Conservation (phyloP, 139 green algal genomes). For the Spirogloea muscicola region DNA sequence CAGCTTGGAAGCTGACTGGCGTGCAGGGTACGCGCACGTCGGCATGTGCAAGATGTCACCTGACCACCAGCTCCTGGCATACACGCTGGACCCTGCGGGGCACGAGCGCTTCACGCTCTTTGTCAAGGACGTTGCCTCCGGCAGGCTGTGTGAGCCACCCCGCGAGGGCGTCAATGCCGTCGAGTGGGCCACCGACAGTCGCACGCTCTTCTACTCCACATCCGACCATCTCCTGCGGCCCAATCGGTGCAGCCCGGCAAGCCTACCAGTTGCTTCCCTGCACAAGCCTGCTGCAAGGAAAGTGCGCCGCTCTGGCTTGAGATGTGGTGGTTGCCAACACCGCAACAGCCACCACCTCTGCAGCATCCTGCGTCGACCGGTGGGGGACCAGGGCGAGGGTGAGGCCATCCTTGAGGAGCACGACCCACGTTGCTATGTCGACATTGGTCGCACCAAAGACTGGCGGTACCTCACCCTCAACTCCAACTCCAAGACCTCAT, state of each 20-base stretch:
- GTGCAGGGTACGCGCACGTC: conserved; percentile 34
- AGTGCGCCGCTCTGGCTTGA: too few species aligned
- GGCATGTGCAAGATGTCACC: conserved; percentile 18
- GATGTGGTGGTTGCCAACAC: too few species aligned
- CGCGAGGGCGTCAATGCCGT: neutral
- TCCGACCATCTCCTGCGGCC: conserved; percentile 8
- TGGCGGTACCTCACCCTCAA: conserved; percentile 31
- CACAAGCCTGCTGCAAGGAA: too few species aligned
- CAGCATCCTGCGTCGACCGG: neutral
- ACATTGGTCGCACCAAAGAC: conserved; percentile 40
- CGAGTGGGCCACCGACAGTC: conserved; percentile 18
- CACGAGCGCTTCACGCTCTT: conserved; percentile 6
- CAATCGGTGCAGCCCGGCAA: too few species aligned
- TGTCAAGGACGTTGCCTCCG: conserved; percentile 12
- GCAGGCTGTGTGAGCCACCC: conserved; percentile 6
- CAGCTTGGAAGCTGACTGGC: too few species aligned
- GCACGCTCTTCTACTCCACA: conserved; percentile 30
- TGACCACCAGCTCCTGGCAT: conserved; percentile 18
- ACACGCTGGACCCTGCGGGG: conserved; percentile 17
- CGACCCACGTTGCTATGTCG: conserved; percentile 13
- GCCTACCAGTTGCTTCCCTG: too few species aligned
- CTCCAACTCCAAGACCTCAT: conserved; percentile 36
- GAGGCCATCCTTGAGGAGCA: conserved; percentile 16
- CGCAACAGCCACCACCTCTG: too few species aligned
- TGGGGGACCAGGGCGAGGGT: conserved; percentile 6